These are phyloP conservation scores for Bretschneidera sinensis DNA, from an alignment of 345 rosid species.

Conservation along the genomic window DNA sequence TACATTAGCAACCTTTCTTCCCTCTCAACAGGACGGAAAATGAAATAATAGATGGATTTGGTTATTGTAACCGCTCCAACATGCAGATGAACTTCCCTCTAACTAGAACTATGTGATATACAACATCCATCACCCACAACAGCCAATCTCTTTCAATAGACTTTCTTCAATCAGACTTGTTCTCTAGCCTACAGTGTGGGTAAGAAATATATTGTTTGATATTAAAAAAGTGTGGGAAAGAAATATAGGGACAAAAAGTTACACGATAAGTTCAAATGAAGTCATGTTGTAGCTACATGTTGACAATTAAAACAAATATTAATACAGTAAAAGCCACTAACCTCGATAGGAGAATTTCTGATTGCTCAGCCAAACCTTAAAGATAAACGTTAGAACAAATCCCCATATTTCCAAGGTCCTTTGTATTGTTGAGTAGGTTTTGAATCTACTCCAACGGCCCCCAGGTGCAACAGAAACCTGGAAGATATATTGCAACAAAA, in stretches of 20 bases:
- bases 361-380: constrained; percentile 78
- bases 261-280: too few relatives aligned
- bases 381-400: constrained; percentile 62
- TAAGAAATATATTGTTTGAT: too few relatives aligned
- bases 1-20: too few relatives aligned
- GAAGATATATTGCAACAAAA: constrained; percentile 16
- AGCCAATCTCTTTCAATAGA: background rate
- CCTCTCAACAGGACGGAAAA: too few relatives aligned
- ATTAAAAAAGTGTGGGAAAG: too few relatives aligned
- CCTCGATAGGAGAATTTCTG: constrained; percentile 89
- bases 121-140: background rate
- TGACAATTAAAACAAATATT: background rate
- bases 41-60: too few relatives aligned
- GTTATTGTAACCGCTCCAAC: background rate
- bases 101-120: background rate
- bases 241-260: too few relatives aligned
- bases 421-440: constrained; percentile 89
- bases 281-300: background rate
- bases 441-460: constrained; percentile 95
- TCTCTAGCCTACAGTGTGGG: too few relatives aligned
- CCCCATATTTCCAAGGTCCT: constrained; percentile 99
- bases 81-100: too few relatives aligned
- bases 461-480: constrained; percentile 97
- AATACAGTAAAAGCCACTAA: constrained; percentile 23
- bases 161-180: background rate